Evolutionary conservation across 2,329 filamentous ascomycete species (phyloP).

Genomic region (Leptographium procerum): DNA sequence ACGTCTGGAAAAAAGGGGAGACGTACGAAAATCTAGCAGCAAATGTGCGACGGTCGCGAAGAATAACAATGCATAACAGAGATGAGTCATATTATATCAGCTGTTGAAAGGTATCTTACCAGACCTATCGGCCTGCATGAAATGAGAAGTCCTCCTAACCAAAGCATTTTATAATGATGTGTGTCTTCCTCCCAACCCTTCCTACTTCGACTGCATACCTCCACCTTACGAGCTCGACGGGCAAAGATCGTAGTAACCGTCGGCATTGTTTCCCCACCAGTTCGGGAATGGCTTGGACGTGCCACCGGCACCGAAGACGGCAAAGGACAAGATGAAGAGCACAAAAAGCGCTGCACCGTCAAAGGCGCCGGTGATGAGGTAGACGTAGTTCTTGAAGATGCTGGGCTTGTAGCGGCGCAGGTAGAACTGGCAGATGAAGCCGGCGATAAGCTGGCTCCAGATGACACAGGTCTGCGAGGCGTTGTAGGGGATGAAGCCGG

Average conservation of each 20-base stretch:
- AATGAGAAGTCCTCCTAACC: background rate
- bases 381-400: conserved; percentile 42
- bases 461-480: conserved; percentile 43
- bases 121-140: background rate
- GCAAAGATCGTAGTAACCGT: conserved; percentile 37
- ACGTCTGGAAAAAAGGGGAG: background rate
- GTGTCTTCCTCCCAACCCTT: background rate
- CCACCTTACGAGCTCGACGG: conserved; percentile 16
- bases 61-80: background rate
- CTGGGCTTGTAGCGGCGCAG: conserved; percentile 39
- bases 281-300: conserved; percentile 30
- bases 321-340: conserved; percentile 43
- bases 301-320: conserved; percentile 39
- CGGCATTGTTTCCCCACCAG: conserved; percentile 43
- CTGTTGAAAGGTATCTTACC: background rate
- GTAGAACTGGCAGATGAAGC: conserved; percentile 38
- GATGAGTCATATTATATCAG: background rate
- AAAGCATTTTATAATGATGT: background rate
- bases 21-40: too few relatives aligned
- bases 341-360: conserved; percentile 37
- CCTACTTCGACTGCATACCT: background rate
- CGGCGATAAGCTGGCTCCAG: conserved; percentile 30
- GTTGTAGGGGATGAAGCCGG: conserved; percentile 44
- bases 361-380: conserved; percentile 39
- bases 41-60: too few relatives aligned